phyloP scores from a whole-genome alignment of 225 moss, liverwort and hornwort species.

The Sphagnum contortum region DNA sequence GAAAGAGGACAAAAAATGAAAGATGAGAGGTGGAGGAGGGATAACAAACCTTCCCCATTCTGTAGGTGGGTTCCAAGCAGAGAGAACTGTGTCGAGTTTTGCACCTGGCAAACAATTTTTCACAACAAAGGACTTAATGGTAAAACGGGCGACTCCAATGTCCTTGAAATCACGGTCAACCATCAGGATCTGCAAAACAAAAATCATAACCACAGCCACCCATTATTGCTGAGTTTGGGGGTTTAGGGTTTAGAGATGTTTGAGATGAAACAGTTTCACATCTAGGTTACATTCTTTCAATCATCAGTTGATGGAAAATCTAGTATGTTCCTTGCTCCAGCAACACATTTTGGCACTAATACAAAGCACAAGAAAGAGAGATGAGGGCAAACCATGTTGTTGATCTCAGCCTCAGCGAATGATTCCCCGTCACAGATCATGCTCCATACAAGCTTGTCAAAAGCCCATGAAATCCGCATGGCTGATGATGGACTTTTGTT shows the following conservation, averaged over 20 bases:
- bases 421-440: constrained; percentile 97
- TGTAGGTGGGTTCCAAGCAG: constrained; percentile 93
- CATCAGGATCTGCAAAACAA: constrained; percentile 46
- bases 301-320: no score
- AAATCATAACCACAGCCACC: no score
- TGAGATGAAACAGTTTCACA: no score
- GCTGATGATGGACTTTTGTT: constrained; percentile 88
- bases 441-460: constrained; percentile 92
- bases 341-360: no score
- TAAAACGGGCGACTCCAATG: constrained; percentile 83
- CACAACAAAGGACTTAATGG: constrained; percentile 85
- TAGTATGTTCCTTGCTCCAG: no score
- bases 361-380: no score
- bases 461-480: constrained; percentile 96
- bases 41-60: constrained; percentile 63
- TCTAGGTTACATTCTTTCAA: no score
- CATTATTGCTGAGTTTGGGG: no score
- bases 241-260: no score
- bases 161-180: constrained; percentile 95
- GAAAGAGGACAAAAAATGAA: no score
- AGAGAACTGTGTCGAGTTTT: constrained; percentile 69
- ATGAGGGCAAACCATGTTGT: constrained; percentile 52
- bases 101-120: constrained; percentile 71
- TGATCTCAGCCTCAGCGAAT: constrained; percentile 94
- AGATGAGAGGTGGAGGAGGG: no score